phyloP scores from a whole-genome alignment of 495 filamentous ascomycete species.

The Sordaria brevicollis region DNA sequence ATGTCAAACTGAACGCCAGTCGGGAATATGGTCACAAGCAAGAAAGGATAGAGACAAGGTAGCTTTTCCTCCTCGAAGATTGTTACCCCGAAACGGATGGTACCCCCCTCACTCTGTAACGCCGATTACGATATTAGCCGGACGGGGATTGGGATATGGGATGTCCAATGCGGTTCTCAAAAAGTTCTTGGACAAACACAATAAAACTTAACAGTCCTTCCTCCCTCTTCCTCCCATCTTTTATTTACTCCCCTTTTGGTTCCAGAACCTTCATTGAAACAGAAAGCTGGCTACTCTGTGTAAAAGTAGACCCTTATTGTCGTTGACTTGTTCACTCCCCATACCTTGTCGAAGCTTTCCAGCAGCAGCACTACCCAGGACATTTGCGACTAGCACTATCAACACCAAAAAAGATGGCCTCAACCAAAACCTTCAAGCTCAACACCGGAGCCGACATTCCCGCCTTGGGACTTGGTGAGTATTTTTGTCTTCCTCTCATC shows the following conservation, averaged over 20 bases:
- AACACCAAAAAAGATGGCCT: slow-evolving; percentile 32
- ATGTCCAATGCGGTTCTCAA: neutral
- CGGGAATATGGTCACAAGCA: neutral
- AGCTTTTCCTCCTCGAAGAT: neutral
- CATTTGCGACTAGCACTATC: neutral
- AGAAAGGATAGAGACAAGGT: neutral
- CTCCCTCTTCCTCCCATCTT: too few species aligned
- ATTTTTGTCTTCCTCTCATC: too few species aligned
- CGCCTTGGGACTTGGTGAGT: slow-evolving; percentile 60
- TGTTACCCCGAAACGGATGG: neutral
- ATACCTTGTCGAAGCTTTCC: neutral
- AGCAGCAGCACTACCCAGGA: neutral
- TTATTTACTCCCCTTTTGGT: neutral
- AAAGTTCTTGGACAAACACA: neutral
- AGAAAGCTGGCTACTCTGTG: neutral
- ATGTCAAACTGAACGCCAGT: too few species aligned
- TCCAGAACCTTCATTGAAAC: neutral
- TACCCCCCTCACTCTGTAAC: neutral
- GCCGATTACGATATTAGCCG: neutral
- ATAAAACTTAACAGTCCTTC: neutral
- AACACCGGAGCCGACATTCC: slow-evolving; percentile 72
- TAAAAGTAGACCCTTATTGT: neutral
- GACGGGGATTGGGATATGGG: too few species aligned
- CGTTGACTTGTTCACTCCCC: neutral
- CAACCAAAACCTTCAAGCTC: slow-evolving; percentile 51